Base-by-base conservation (phyloP, 2,329 filamentous ascomycete genomes). In the Arthrinium puccinioides region DNA sequence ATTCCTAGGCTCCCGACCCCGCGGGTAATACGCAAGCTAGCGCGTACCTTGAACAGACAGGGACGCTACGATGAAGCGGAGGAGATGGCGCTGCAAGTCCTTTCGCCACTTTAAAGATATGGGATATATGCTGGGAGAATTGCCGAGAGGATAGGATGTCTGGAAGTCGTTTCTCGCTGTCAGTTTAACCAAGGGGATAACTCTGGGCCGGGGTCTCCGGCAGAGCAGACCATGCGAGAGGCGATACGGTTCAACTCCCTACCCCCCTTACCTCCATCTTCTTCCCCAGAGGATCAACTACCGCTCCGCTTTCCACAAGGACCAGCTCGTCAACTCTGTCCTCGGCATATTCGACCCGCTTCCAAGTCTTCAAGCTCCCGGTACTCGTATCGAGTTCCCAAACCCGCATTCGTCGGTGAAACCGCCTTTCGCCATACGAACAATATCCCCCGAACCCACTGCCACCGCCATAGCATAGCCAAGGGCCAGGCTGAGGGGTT, bases 381-480 rank as follows among this genome's bases (percentile, higher is more conserved):
- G 32, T 46, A 32, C 14, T 44, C 28, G 48, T 44, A 37, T 54
- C 46, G 23, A 55, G 31, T 44, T 57, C 53, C 54, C 53, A 56
- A 16, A 56, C 39, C 20, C 54, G 45, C 44, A 36, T 40, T 44
- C 52, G 48, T 29, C 54, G 51, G 41, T 59, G 43, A 44, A 46
- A 55, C 40, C 51, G 41, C 30, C 41, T 46, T 38, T 38, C 44
- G 21, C 46, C 56, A 36, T 56, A 56, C 23, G 48, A 51, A 39
- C 53, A 44, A 37, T 57, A 57, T 18, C 49, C 54, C 32, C 54
- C 52, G 31, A 54, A 57, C 20, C 53, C 53, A 40, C 45, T 48
- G 24, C 49, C 44, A 26, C 53, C 54, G 37, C 41, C 50, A 32
- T 55, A 55, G 41, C 51, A 57, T 13, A 56, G 47, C 51, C 52